A percentile compares a stretch with the other conserved stretches of the same genome.
phyloP scores from a whole-genome alignment of 1,139 yeast genomes.

The Pichia sp. region DNA sequence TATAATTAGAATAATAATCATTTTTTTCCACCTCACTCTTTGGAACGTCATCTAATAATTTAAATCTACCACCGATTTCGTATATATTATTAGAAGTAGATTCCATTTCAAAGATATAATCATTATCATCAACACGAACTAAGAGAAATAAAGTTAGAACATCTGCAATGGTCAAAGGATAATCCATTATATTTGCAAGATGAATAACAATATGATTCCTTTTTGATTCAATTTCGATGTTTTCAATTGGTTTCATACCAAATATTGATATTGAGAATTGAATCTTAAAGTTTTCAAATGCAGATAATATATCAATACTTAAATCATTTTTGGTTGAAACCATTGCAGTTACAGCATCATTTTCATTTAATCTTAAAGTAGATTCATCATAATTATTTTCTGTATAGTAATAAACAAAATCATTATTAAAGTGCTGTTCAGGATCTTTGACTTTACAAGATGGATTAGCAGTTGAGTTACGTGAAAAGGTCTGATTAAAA shows the following conservation, averaged over 20 bases:
- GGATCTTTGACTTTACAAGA: not conserved
- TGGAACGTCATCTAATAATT: not conserved
- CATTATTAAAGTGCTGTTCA: not conserved
- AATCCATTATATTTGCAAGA: not conserved
- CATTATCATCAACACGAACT: not conserved
- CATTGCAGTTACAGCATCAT: not conserved
- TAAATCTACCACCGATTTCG: not conserved
- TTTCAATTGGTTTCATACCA: not conserved
- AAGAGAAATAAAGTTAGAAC: not conserved
- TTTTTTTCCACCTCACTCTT: not conserved
- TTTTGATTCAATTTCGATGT: not conserved
- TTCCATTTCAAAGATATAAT: constrained; percentile 1
- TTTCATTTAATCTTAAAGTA: not conserved
- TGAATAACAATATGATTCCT: not conserved
- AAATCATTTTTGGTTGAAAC: not conserved
- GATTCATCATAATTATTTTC: not conserved
- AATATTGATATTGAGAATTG: not conserved
- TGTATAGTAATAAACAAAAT: not conserved
- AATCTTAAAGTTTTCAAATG: not conserved
- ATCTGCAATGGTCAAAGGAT: not conserved
- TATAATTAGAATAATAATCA: too few relatives aligned
- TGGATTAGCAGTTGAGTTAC: too few relatives aligned
- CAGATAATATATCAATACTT: not conserved
- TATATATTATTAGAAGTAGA: too few relatives aligned
- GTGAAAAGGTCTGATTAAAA: not conserved